Conservation (phyloP, 192 early-diverging fungal species). For the Backusella tarrabulga region DNA sequence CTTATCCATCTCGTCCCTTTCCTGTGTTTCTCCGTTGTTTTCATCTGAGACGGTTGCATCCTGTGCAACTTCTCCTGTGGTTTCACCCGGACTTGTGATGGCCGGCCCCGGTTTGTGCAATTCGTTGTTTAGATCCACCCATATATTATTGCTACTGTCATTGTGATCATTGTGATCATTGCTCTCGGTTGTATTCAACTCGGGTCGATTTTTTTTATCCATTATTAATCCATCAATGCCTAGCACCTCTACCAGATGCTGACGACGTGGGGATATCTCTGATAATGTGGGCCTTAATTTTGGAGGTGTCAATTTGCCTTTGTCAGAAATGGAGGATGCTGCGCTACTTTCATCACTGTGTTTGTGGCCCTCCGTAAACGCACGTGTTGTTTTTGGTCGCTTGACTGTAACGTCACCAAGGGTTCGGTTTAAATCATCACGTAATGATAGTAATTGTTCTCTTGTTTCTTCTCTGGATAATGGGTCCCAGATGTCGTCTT, state of each 20-base stretch:
- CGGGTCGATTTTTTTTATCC: background rate
- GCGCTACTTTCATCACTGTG: background rate
- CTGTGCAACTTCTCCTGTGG: slow-evolving; percentile 12
- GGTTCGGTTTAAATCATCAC: slow-evolving; percentile 13
- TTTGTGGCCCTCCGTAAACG: background rate
- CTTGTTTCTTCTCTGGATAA: slow-evolving; percentile 9
- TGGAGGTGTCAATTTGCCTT: background rate
- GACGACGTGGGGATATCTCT: background rate
- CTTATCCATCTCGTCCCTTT: slow-evolving; percentile 9
- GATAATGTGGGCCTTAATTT: background rate
- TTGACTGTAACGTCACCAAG: background rate
- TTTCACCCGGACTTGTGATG: slow-evolving; percentile 20
- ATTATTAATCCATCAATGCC: slow-evolving; percentile 25
- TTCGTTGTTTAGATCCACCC: slow-evolving; percentile 31
- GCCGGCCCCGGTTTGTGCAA: slow-evolving; percentile 29
- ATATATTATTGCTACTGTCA: slow-evolving; percentile 6
- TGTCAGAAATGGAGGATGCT: background rate
- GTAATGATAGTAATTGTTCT: slow-evolving; percentile 16
- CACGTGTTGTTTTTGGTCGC: background rate
- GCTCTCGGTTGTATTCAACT: background rate
- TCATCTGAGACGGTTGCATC: slow-evolving; percentile 14
- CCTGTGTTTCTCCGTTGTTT: background rate
- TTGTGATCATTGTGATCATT: background rate
- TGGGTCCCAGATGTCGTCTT: slow-evolving; percentile 12
- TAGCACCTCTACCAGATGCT: slow-evolving; percentile 36